Base-by-base conservation (phyloP, 2,329 filamentous ascomycete species). In the Albifimbria verrucaria region DNA sequence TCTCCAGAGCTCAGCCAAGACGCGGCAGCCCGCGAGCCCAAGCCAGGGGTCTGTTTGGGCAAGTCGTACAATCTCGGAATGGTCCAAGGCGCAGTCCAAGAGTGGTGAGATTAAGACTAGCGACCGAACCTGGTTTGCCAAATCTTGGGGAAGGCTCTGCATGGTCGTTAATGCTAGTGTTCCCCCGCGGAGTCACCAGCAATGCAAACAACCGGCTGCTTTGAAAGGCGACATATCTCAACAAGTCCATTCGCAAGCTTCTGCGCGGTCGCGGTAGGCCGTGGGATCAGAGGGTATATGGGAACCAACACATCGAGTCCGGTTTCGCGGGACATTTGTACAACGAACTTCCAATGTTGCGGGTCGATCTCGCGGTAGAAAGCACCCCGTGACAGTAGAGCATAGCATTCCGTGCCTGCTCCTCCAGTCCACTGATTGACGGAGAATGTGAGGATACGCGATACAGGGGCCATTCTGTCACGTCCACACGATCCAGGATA, bases 101-200 rank as follows among this genome's bases (percentile, higher is more conserved):
- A 49, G 24, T 7, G 54, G 54, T 4, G 54, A 55, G 26, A 55
- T 55, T 12, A 52, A 47, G 24, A 55, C 48, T 9, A 55, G 25
- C 23, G 42, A 48, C 2, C 48, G 50, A 7, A 55, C 10, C 9
- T 32, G 53, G 1, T 52, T 47, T 4, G 41, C 47, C n/a, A 25
- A 12, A 7, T 32, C 17, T 7, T 28, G 18, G 18, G n/a, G 20
- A 11, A 55, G 47, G 23, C 51, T 28, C 48, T 55, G 54, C 9
- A 48, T 21, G 12, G 48, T 44, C 3, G 42, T 36, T 3, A 55
- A 10, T 2, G 54, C 17, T 6, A 52, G 22, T 17, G 23, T 43
- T 18, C 54, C 54, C 54, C 54, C 5, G 54, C 54, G 9, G 54
- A 55, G 32, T 55, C 54, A 17, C 54, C 54, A 9, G 42, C 54